Conservation (phyloP, 2,329 filamentous ascomycete genomes). For the Bipolaris sorokiniana region DNA sequence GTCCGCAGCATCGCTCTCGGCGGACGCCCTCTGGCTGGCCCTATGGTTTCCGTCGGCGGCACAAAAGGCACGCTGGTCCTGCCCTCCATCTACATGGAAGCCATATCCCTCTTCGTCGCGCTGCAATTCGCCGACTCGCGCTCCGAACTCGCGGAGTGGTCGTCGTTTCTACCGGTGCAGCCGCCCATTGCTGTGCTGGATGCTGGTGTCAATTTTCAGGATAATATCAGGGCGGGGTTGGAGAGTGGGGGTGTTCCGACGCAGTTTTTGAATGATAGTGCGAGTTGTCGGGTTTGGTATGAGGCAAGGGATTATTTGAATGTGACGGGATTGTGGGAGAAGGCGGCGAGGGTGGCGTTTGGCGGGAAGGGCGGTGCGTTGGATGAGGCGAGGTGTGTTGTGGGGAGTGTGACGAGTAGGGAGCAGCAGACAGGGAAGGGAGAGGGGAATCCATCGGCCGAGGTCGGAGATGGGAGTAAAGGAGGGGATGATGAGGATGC, state of each 20-base stretch:
- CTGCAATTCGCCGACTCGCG: constrained; percentile 23
- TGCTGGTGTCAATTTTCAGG: constrained; percentile 48
- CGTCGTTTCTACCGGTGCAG: constrained; percentile 27
- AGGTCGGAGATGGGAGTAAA: constrained; percentile 10
- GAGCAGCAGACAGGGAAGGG: constrained; percentile 38
- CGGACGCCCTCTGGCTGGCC: constrained; percentile 49
- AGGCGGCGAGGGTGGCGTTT: constrained; percentile 39
- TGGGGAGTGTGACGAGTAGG: constrained; percentile 35
- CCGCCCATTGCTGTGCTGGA: constrained; percentile 31
- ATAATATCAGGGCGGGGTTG: constrained; percentile 45
- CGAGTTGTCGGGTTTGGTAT: constrained; percentile 67
- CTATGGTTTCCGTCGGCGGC: constrained; percentile 54
- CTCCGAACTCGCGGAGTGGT: constrained; percentile 28
- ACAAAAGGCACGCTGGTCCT: constrained; percentile 53
- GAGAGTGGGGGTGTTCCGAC: constrained; percentile 52
- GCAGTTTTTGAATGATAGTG: constrained; percentile 67
- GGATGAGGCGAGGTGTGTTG: constrained; percentile 37
- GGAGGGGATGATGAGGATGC: constrained; percentile 25
- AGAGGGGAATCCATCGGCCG: constrained; percentile 26
- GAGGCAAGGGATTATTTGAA: constrained; percentile 61
- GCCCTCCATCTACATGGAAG: constrained; percentile 30
- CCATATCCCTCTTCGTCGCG: constrained; percentile 27
- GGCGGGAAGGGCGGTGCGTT: constrained; percentile 32
- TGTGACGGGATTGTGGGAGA: constrained; percentile 60
- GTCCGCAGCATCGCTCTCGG: constrained; percentile 53